phyloP scores from a whole-genome alignment of 305 asterid species.

The Solanum aculeatissimum region DNA sequence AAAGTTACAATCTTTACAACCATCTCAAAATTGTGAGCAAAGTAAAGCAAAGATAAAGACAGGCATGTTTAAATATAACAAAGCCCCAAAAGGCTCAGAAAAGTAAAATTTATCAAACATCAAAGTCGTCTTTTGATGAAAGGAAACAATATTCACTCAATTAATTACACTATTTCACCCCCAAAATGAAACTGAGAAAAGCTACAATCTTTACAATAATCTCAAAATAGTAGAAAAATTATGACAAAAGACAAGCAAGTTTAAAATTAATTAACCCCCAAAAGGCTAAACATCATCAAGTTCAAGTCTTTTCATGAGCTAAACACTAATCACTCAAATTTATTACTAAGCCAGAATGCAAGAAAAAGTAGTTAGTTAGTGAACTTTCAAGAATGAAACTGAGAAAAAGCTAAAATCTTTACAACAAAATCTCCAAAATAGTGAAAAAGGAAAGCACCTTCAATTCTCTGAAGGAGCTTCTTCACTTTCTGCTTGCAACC shows the following conservation, averaged over 20 bases:
- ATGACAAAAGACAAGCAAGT: neutral
- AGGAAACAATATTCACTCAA: neutral
- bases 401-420: neutral
- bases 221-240: neutral
- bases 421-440: neutral
- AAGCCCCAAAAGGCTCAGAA: neutral
- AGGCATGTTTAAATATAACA: neutral
- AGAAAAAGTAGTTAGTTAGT: neutral
- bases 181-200: neutral
- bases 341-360: neutral
- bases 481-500: slow-evolving; percentile 83
- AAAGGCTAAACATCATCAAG: neutral
- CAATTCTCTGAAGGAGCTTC: slow-evolving; percentile 69
- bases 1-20: neutral
- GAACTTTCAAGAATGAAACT: neutral
- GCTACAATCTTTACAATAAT: neutral
- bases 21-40: neutral
- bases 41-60: neutral
- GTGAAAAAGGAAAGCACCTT: slow-evolving; percentile 30
- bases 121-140: neutral
- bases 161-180: too few relatives aligned
- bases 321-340: neutral
- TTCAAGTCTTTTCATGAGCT: neutral
- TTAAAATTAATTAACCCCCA: neutral
- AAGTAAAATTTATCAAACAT: neutral